A percentile compares a stretch with the other conserved stretches of the same genome.
Evolutionary conservation across 805 yeast species (phyloP).

Genomic region (Teunomyces tritomae): DNA sequence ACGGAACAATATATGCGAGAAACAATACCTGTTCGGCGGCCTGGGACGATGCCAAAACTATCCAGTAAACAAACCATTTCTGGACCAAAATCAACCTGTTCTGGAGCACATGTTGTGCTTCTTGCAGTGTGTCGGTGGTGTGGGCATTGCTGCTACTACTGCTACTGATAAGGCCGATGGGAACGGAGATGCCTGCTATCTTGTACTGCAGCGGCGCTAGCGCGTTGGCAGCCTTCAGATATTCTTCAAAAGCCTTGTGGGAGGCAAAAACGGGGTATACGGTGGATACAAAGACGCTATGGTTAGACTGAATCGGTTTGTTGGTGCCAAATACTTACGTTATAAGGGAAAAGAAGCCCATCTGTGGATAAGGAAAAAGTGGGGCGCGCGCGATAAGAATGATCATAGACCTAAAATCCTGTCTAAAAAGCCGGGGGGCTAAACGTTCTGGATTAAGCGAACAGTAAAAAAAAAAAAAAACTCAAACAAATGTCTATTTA

Average conservation of each 20-base stretch:
- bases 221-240: constrained; percentile 29
- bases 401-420: constrained; percentile 1
- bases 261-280: constrained; percentile 62
- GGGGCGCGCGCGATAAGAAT: constrained; percentile 6
- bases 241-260: constrained; percentile 50
- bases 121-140: constrained; percentile 8
- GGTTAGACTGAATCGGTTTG: background rate
- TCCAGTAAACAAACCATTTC: constrained; percentile 59
- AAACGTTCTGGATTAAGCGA: too few relatives aligned
- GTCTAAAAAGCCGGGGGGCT: background rate
- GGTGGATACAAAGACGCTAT: constrained; percentile 40
- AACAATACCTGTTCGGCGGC: constrained; percentile 42
- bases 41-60: constrained; percentile 47
- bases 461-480: too few relatives aligned
- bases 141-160: too few relatives aligned
- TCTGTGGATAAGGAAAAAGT: background rate
- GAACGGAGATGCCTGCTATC: constrained; percentile 38
- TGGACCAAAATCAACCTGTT: constrained; percentile 27
- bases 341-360: constrained; percentile 7
- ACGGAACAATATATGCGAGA: constrained; percentile 51
- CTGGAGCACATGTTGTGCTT: constrained; percentile 14
- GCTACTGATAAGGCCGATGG: constrained; percentile 16
- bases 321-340: constrained; percentile 4
- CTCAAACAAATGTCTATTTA: too few relatives aligned
- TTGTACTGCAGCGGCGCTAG: constrained; percentile 30